Evolutionary conservation across 129 eudicot genomes (phyloP), one percentile per base, ranked within the genome.

Genomic region (Helianthus tuberosus): DNA sequence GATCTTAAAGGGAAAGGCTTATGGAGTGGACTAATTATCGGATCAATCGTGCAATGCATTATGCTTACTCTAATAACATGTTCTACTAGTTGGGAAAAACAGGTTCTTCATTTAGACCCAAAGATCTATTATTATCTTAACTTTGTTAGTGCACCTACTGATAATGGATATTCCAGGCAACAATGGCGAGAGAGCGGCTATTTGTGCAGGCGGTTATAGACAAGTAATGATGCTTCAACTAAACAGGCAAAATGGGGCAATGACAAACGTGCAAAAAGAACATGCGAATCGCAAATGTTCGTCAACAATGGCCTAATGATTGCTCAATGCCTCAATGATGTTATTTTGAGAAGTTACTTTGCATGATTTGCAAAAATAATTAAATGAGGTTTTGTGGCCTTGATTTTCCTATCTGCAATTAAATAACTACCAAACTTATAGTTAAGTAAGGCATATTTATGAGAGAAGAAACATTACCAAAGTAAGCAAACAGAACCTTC

Each of bases 11-110:
- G 82, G 32, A 27, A 71, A 71, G 96, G 89, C 25, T 79, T 86
- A 36, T 86, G 91, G 91, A 66, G 80, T 41, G 91, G 89, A 46
- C 48, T 86, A 58, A 35, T 77, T 14, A 74, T 73, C 0, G 96
- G 87, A 25, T 77, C 89, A 62, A 52, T 68, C 4, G 79, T 89
- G 52, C 96, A 89, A 65, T 70, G 83, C 43, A 70, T 77, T 68
- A 29, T 64, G 36, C 89, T 86, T 57, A 71, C 82, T 4, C 47
- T 84, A 2, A 43, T 86, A 62, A 80, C 84, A 8, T 71, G 72
- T 64, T 74, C 27, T 23, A 86, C 87, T 11, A 55, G 82, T 23
- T 89, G 89, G 91, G 76, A 84, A 29, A 79, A 79, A 72, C 84
- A 89, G 89, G 96, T 86, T 82, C 67, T 64, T 54, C 5, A 81